Evolutionary conservation across 2,329 filamentous ascomycete species (phyloP).

Genomic region (Paraphaeosphaeria minitans): DNA sequence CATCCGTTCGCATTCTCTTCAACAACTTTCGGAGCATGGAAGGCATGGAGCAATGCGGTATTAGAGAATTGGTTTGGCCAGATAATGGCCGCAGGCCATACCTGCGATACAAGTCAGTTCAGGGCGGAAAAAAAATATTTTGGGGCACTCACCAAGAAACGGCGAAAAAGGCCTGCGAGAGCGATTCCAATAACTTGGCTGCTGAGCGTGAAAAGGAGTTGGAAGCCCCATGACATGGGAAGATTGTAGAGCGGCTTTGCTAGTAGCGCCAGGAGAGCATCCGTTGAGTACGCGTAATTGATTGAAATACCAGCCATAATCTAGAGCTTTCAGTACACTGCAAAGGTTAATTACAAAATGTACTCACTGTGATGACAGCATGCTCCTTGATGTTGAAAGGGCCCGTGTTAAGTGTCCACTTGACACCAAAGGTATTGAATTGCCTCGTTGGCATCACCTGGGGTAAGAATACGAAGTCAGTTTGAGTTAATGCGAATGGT

Average conservation of each 20-base stretch:
- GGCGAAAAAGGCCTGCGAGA: conserved; percentile 33
- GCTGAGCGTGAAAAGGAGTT: conserved; percentile 68
- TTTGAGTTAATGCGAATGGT: too few relatives aligned
- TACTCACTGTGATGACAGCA: conserved; percentile 58
- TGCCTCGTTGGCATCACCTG: conserved; percentile 57
- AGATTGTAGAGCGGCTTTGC: conserved; percentile 68
- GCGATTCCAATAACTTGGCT: conserved; percentile 55
- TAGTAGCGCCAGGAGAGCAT: conserved; percentile 68
- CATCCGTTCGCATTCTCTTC: conserved; percentile 67
- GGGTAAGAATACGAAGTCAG: too few relatives aligned
- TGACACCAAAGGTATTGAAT: conserved; percentile 58
- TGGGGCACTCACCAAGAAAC: conserved; percentile 25
- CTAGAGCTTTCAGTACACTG: conserved; percentile 14
- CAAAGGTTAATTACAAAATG: too few relatives aligned
- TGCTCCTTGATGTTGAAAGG: conserved; percentile 76
- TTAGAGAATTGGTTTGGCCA: conserved; percentile 73
- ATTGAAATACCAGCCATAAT: conserved; percentile 67
- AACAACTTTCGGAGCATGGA: conserved; percentile 67
- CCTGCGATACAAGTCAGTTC: conserved; percentile 49
- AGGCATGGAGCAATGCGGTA: conserved; percentile 71
- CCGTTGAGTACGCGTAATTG: conserved; percentile 70
- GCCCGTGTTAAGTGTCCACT: conserved; percentile 67
- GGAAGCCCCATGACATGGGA: conserved; percentile 68
- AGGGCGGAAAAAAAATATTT: background rate
- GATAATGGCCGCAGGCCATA: conserved; percentile 69